Evolutionary conservation across 768 basidiomycete species (phyloP).

Genomic region (Tylopilus sp.): DNA sequence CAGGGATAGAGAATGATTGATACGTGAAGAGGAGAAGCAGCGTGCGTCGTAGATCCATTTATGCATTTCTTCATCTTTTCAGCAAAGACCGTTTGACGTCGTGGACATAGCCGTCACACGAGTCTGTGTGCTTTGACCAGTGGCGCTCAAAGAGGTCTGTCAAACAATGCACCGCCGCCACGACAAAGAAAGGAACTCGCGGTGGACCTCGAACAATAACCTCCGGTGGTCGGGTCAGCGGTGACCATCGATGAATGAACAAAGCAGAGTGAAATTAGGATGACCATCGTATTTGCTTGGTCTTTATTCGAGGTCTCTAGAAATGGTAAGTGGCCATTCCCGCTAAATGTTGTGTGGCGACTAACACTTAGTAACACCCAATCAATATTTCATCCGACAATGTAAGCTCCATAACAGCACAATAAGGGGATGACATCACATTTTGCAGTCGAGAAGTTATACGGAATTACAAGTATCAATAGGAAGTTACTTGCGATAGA

Average conservation of each 20-base stretch:
- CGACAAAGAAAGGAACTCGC: constrained; percentile 12
- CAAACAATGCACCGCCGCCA: constrained; percentile 23
- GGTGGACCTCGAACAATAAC: constrained; percentile 5
- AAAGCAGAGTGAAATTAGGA: constrained; percentile 17
- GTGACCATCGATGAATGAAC: constrained; percentile 15
- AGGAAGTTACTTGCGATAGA: constrained; percentile 69
- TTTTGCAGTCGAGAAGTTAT: constrained; percentile 14
- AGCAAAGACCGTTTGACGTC: constrained; percentile 8
- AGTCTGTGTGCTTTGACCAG: constrained; percentile 17
- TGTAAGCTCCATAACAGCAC: constrained; percentile 15
- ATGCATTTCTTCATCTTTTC: constrained; percentile 8
- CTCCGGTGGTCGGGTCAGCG: background rate
- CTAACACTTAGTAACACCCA: background rate
- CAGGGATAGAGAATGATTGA: background rate
- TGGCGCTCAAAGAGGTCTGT: constrained; percentile 6
- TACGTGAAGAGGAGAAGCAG: background rate
- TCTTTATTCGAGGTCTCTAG: constrained; percentile 1
- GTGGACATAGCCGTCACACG: constrained; percentile 3
- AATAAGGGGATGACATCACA: constrained; percentile 28
- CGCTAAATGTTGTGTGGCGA: constrained; percentile 8
- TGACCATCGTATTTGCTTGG: constrained; percentile 3
- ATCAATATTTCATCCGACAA: constrained; percentile 11
- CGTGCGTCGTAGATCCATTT: constrained; percentile 19
- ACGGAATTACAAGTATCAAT: constrained; percentile 22
- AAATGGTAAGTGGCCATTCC: constrained; percentile 16